Evolutionary conservation across 1,139 yeast genomes (phyloP).

Genomic region (Lizanozyma gosingica): DNA sequence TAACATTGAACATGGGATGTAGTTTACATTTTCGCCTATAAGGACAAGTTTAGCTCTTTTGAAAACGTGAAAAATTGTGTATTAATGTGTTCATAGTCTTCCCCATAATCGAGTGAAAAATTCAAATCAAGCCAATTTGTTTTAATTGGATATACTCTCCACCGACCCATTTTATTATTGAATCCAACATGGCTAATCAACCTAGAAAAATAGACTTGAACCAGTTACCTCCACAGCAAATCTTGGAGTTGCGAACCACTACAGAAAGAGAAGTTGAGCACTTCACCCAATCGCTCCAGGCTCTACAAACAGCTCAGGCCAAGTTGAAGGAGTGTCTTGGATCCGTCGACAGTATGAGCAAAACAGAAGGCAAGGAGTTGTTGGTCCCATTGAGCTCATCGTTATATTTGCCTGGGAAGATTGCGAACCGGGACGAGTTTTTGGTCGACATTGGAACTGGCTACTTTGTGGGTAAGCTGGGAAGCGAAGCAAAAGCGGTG

Average conservation of each 20-base stretch:
- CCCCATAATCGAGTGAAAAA: not conserved
- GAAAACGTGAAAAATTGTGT: too few relatives aligned
- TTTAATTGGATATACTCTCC: too few relatives aligned
- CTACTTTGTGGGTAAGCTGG: conserved; percentile 76
- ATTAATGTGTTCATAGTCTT: too few relatives aligned
- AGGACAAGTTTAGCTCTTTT: too few relatives aligned
- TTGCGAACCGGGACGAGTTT: conserved; percentile 54
- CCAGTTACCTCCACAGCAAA: conserved; percentile 71
- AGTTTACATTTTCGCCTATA: too few relatives aligned
- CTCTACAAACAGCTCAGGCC: conserved; percentile 72
- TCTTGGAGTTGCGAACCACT: conserved; percentile 74
- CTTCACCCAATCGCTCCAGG: conserved; percentile 74
- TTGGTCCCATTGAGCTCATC: conserved; percentile 87
- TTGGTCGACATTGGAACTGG: conserved; percentile 97
- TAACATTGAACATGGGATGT: too few relatives aligned
- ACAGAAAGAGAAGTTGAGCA: conserved; percentile 83
- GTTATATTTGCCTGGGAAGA: conserved; percentile 79
- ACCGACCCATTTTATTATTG: too few relatives aligned
- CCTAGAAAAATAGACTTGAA: conserved; percentile 43
- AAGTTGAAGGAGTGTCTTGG: conserved; percentile 77
- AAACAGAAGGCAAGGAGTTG: conserved; percentile 39
- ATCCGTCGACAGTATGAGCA: conserved; percentile 54
- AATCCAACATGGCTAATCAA: not conserved
- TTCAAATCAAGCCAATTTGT: not conserved
- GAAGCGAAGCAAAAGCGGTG: conserved; percentile 60